Base-by-base conservation (phyloP, 345 rosid species). In the Hibiscus mutabilis region DNA sequence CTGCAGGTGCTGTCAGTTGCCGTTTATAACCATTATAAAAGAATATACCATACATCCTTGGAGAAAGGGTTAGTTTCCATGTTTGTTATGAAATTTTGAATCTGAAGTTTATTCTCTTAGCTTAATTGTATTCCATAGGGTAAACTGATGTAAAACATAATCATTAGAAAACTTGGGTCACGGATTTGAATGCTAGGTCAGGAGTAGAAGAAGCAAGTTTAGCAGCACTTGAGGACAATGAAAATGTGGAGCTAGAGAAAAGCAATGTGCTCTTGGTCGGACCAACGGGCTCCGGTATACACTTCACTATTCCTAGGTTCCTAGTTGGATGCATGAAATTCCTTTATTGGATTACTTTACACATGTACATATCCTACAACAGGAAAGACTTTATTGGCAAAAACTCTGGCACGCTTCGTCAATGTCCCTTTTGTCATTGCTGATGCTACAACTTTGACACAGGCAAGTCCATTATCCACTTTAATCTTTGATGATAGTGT, bases 191-290 rank as follows among this genome's bases (percentile, higher is more conserved):
- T 76, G 77, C 87, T 89, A 94, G 98, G 97, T 83, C 91, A 82
- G 93, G 77, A 79, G 89, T 68, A 78, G 92, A 89, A 82, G 40
- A 82, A 60, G 85, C 76, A 77, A 73, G 44, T 69, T 47, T 75
- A 19, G 78, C 76, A 31, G 66, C 80, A 71, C 56, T 81, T 75
- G 91, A 87, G 82, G 84, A 87, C 74, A 96, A 88, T 40, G 91
- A 89, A 44, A 82, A 85, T 29, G 97, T 94, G 19, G 98, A 91
- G 76, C 81, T 94, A 79, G 98, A 94, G 68, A 94, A 94, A 82
- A 94, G 97, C 86, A 94, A 91, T 78, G 97, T 91, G 44, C 96
- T 94, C 59, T 73, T 94, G 83, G 90, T 94, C 88, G 98, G 96
- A 21, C 96, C 97, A 52, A 94, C 98, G 72, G 98, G 97, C 70